Percentiles rank a stretch among this genome's conserved stretches.
Evolutionary conservation across 495 filamentous ascomycete species (phyloP).

Genomic region (Cercophora sp.): DNA sequence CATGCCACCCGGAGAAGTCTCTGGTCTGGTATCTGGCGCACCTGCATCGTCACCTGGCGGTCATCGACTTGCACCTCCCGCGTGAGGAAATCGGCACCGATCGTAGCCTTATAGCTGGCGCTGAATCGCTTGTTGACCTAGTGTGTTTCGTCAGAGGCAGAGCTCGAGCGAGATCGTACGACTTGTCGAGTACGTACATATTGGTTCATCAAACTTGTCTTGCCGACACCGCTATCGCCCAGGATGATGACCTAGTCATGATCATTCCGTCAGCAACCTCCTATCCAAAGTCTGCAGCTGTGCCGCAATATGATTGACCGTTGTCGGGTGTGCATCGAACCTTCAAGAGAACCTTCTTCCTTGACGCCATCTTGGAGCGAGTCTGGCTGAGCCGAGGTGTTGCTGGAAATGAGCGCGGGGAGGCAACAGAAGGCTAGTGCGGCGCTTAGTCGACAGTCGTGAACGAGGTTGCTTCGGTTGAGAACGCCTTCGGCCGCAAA

Average conservation of each 20-base stretch:
- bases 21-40: slow-evolving; percentile 37
- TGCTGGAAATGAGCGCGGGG: slow-evolving; percentile 14
- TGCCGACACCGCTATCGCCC: slow-evolving; percentile 96
- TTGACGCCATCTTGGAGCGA: slow-evolving; percentile 77
- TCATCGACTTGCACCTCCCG: slow-evolving; percentile 98
- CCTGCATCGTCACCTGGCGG: slow-evolving; percentile 97
- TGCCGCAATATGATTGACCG: too few species aligned
- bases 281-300: too few species aligned
- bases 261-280: slow-evolving; percentile 5
- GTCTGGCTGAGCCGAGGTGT: neutral
- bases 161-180: neutral
- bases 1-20: neutral
- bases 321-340: too few species aligned
- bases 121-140: slow-evolving; percentile 99
- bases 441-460: slow-evolving; percentile 2
- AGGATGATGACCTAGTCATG: slow-evolving; percentile 84
- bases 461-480: neutral
- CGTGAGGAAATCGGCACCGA: slow-evolving; percentile 97
- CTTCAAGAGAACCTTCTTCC: slow-evolving; percentile 98
- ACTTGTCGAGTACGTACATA: slow-evolving; percentile 70
- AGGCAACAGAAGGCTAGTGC: neutral
- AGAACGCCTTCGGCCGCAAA: too few species aligned
- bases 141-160: slow-evolving; percentile 9
- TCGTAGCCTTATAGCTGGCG: slow-evolving; percentile 98
- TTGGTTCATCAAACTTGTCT: slow-evolving; percentile 99